phyloP scores from a whole-genome alignment of 2,329 filamentous ascomycete species.

The Teratosphaeria pseudoeucalypti region DNA sequence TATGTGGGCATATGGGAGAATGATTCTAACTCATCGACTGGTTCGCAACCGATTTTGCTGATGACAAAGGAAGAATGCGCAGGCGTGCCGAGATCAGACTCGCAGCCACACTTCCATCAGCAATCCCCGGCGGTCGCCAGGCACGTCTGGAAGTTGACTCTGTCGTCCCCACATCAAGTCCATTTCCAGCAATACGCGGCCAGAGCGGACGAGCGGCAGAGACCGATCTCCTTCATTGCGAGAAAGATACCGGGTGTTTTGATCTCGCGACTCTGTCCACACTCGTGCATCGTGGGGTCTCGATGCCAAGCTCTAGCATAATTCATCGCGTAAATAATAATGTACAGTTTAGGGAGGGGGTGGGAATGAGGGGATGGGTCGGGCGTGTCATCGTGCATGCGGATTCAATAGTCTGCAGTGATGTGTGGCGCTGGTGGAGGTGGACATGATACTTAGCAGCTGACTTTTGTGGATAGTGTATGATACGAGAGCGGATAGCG shows the following conservation, averaged over 20 bases:
- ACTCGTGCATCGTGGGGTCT: conserved; percentile 4
- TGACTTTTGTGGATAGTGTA: not conserved
- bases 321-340: conserved; percentile 5
- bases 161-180: conserved; percentile 8
- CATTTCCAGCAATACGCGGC: conserved; percentile 1
- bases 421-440: not conserved
- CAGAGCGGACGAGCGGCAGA: conserved; percentile 3
- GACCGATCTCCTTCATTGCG: conserved; percentile 1
- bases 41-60: too few species aligned
- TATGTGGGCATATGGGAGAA: too few species aligned
- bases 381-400: not conserved
- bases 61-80: too few species aligned
- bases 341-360: not conserved
- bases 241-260: conserved; percentile 7
- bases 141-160: not conserved
- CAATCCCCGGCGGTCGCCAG: not conserved
- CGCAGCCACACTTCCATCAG: not conserved
- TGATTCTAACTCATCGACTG: too few species aligned
- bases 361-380: not conserved
- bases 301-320: conserved; percentile 22
- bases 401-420: not conserved
- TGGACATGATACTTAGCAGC: not conserved
- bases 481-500: not conserved
- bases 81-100: not conserved
- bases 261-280: conserved; percentile 24